Evolutionary conservation across 179 eudicot genomes (phyloP).

Genomic region (Beta lomatogona): DNA sequence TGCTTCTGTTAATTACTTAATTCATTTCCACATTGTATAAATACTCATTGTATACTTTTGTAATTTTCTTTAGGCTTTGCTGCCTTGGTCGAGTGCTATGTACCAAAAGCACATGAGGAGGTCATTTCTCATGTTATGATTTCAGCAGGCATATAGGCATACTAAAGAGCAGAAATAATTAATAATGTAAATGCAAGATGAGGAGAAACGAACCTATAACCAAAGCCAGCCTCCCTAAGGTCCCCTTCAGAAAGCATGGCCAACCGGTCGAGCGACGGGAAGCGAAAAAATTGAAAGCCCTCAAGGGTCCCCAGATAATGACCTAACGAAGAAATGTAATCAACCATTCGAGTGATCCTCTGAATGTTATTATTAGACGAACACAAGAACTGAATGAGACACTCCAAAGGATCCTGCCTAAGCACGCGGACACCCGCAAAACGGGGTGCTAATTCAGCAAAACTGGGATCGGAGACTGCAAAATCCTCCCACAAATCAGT

Average conservation of each 20-base stretch:
- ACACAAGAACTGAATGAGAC: slow-evolving; percentile 82
- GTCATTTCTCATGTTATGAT: too few relatives aligned
- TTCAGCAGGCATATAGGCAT: too few relatives aligned
- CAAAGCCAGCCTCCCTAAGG: slow-evolving; percentile 88
- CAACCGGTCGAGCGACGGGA: slow-evolving; percentile 67
- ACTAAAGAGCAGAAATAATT: neutral
- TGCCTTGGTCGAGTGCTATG: too few relatives aligned
- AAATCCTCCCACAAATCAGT: slow-evolving; percentile 69
- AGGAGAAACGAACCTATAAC: slow-evolving; percentile 61
- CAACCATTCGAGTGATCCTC: slow-evolving; percentile 92
- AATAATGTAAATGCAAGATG: neutral
- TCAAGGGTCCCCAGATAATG: slow-evolving; percentile 62
- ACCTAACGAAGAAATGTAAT: slow-evolving; percentile 72
- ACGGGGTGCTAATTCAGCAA: slow-evolving; percentile 55
- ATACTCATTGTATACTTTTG: too few relatives aligned
- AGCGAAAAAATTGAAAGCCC: slow-evolving; percentile 65
- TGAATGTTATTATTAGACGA: slow-evolving; percentile 80
- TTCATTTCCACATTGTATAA: too few relatives aligned
- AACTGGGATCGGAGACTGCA: slow-evolving; percentile 62
- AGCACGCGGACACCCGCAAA: slow-evolving; percentile 89
- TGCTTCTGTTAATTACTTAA: too few relatives aligned
- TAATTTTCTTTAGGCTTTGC: too few relatives aligned
- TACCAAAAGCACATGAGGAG: too few relatives aligned
- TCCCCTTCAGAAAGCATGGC: slow-evolving; percentile 68
- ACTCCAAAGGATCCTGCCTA: slow-evolving; percentile 92